Conservation (phyloP, 768 basidiomycete species). For the Lentinula aciculospora region DNA sequence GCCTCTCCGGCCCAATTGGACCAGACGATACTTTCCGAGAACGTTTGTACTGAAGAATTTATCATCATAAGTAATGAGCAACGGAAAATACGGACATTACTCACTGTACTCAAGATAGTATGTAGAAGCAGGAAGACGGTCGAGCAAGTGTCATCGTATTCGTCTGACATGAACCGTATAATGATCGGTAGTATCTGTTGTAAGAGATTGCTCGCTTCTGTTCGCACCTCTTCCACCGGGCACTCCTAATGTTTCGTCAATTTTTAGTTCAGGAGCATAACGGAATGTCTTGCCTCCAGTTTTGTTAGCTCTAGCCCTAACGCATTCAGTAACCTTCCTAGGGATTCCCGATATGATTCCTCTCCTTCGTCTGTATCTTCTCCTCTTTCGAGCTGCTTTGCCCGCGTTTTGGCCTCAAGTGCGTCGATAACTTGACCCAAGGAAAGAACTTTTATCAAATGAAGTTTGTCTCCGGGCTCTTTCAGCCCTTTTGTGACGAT, state of each 20-base stretch:
- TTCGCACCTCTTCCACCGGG: slow-evolving; percentile 49
- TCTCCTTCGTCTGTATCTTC: slow-evolving; percentile 78
- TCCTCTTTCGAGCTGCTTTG: slow-evolving; percentile 61
- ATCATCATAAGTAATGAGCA: background rate
- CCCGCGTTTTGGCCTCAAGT: slow-evolving; percentile 70
- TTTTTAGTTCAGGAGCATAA: background rate
- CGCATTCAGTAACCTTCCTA: slow-evolving; percentile 79
- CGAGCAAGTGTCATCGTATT: slow-evolving; percentile 83
- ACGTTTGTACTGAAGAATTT: slow-evolving; percentile 73
- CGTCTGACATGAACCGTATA: slow-evolving; percentile 85
- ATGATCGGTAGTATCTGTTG: slow-evolving; percentile 71
- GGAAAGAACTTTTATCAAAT: slow-evolving; percentile 84
- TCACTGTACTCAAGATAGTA: slow-evolving; percentile 65
- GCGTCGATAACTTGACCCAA: slow-evolving; percentile 77
- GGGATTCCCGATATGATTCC: slow-evolving; percentile 82
- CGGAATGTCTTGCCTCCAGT: slow-evolving; percentile 40
- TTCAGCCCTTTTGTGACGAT: slow-evolving; percentile 94
- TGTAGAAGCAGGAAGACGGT: slow-evolving; percentile 81
- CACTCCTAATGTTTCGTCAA: slow-evolving; percentile 40
- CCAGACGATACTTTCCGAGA: slow-evolving; percentile 52
- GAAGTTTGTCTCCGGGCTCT: slow-evolving; percentile 83
- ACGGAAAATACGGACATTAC: slow-evolving; percentile 21
- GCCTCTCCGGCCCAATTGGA: slow-evolving; percentile 59
- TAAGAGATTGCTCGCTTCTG: slow-evolving; percentile 61
- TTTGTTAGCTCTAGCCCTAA: slow-evolving; percentile 81